Percentiles rank a stretch among this genome's conserved stretches.
Conservation (phyloP, 208 protist genomes). For the Angomonas deanei region DNA sequence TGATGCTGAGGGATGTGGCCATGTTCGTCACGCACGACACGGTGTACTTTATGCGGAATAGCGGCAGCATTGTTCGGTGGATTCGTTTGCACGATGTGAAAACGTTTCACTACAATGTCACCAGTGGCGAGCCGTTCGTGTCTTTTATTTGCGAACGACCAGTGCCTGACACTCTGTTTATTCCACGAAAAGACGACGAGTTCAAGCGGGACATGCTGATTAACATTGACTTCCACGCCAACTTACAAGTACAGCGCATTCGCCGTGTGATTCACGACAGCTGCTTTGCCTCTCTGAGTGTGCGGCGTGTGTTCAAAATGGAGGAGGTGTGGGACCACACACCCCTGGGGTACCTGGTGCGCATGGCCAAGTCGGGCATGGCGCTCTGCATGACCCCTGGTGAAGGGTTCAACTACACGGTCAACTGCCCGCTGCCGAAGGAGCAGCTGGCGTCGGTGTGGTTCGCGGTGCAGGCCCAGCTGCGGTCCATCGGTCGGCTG, state of each 20-base stretch:
- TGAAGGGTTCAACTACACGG: constrained; percentile 18
- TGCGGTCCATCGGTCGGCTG: neutral
- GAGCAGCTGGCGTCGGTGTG: constrained; percentile 53
- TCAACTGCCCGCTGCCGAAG: constrained; percentile 58
- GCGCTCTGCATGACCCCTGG: constrained; percentile 29
- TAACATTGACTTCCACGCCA: constrained; percentile 25
- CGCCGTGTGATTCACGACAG: constrained; percentile 17
- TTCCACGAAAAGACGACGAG: constrained; percentile 15
- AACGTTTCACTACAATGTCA: constrained; percentile 19
- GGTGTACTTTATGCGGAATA: constrained; percentile 28
- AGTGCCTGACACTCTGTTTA: constrained; percentile 27
- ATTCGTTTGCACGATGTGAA: constrained; percentile 12
- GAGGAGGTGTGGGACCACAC: constrained; percentile 19
- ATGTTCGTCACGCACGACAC: constrained; percentile 43
- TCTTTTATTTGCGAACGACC: constrained; percentile 22
- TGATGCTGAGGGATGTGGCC: constrained; percentile 7
- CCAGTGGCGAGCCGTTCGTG: constrained; percentile 20
- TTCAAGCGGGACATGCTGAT: constrained; percentile 6
- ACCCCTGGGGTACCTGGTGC: constrained; percentile 18
- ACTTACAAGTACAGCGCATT: constrained; percentile 25
- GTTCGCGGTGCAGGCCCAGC: constrained; percentile 31
- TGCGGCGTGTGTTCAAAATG: constrained; percentile 35
- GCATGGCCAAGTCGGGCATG: constrained; percentile 16
- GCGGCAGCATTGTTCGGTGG: constrained; percentile 29
- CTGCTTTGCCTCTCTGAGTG: constrained; percentile 22